A percentile compares a stretch with the other conserved stretches of the same genome.
Conservation (phyloP, 768 basidiomycete genomes). For the Pulveroboletus sp. region DNA sequence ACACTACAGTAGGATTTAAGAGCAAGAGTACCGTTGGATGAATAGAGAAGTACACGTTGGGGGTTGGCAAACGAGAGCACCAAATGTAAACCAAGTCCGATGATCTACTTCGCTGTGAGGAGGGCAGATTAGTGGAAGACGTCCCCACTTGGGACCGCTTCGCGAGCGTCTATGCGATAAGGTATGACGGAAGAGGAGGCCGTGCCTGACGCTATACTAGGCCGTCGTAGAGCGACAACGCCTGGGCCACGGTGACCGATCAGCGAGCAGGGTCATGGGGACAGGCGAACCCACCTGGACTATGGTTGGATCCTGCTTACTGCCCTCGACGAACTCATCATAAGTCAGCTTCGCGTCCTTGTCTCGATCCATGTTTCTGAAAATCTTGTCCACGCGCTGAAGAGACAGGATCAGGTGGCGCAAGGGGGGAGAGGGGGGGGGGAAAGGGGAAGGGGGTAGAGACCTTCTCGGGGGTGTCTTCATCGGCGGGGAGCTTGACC, state of each 20-base stretch:
- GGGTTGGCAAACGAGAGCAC: slow-evolving; percentile 14
- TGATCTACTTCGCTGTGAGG: slow-evolving; percentile 5
- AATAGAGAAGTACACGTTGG: slow-evolving; percentile 22
- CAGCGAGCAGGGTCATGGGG: slow-evolving; percentile 6
- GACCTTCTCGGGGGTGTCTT: slow-evolving; percentile 99
- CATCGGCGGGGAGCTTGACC: slow-evolving; percentile 97
- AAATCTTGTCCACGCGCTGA: slow-evolving; percentile 98
- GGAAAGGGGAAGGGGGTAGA: slow-evolving; percentile 6
- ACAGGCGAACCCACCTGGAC: slow-evolving; percentile 65
- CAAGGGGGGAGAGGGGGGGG: neutral
- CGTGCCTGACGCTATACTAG: slow-evolving; percentile 56
- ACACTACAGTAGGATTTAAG: slow-evolving; percentile 20
- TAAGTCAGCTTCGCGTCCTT: slow-evolving; percentile 91
- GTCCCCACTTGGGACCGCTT: slow-evolving; percentile 17
- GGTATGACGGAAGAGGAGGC: slow-evolving; percentile 10
- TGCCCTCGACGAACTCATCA: slow-evolving; percentile 97
- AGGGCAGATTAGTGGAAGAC: slow-evolving; percentile 28
- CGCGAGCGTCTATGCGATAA: slow-evolving; percentile 21
- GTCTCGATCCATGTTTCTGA: slow-evolving; percentile 94
- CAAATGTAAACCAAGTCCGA: slow-evolving; percentile 11
- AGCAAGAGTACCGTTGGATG: slow-evolving; percentile 24
- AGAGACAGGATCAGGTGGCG: slow-evolving; percentile 11
- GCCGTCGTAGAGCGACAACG: slow-evolving; percentile 91
- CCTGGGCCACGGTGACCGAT: slow-evolving; percentile 44
- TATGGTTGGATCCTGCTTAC: slow-evolving; percentile 98